phyloP scores from a whole-genome alignment of 345 rosid genomes.

The Lumnitzera littorea region DNA sequence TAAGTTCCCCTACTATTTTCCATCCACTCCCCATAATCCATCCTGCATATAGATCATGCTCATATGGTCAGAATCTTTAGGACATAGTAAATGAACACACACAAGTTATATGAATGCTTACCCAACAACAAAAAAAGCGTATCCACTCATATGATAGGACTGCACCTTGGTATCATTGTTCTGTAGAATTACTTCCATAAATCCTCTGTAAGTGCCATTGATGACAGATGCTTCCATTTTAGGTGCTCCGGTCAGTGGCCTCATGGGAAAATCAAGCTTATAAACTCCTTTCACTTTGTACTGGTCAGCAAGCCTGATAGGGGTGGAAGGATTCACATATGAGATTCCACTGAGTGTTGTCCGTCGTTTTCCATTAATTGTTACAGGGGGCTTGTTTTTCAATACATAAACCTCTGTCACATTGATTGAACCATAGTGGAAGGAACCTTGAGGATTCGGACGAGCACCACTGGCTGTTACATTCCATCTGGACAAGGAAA shows the following conservation, averaged over 20 bases:
- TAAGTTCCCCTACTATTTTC: conserved; percentile 96
- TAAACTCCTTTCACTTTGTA: conserved; percentile 73
- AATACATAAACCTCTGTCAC: conserved; percentile 80
- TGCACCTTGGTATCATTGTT: conserved; percentile 95
- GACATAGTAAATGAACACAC: not conserved
- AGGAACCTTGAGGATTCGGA: conserved; percentile 97
- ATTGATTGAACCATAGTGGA: conserved; percentile 90
- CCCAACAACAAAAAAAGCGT: conserved; percentile 94
- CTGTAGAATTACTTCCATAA: conserved; percentile 91
- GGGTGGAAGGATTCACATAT: conserved; percentile 81
- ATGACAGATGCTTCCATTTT: conserved; percentile 67
- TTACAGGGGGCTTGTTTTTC: conserved; percentile 68
- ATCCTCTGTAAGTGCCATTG: conserved; percentile 89
- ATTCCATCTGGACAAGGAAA: conserved; percentile 65
- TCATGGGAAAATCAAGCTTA: conserved; percentile 84
- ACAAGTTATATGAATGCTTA: conserved; percentile 14
- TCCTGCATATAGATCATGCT: conserved; percentile 36
- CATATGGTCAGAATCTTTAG: not conserved
- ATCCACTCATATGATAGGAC: conserved; percentile 89
- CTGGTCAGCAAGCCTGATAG: conserved; percentile 87
- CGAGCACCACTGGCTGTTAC: conserved; percentile 98
- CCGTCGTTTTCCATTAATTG: conserved; percentile 53
- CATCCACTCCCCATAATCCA: conserved; percentile 99
- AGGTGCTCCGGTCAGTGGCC: conserved; percentile 74
- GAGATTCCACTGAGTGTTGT: conserved; percentile 81